Evolutionary conservation across 768 basidiomycete genomes (phyloP), one percentile per base, ranked within the genome.

Genomic region (Mycena vitilis): DNA sequence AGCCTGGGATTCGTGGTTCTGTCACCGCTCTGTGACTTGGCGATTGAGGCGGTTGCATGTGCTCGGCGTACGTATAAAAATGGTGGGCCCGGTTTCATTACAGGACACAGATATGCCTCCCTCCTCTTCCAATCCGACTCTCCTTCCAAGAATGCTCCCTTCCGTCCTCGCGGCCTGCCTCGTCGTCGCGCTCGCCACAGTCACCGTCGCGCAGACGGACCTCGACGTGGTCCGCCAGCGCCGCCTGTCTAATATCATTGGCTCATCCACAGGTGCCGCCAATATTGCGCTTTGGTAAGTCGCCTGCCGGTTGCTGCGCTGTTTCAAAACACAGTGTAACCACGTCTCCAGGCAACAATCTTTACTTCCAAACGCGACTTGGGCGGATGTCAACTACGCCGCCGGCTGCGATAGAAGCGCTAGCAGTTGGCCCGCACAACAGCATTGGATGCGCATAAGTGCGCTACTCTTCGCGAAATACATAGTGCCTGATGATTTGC

Each of bases 381-480:
- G 86, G 85, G 81, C 83, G 0, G 83, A 80, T 62, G 76, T 89
- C 2, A 80, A 88, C 71, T 88, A 88, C 66, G 81, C 84, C 0
- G 75, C 84, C 5, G 88, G 88, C 2, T 89, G 88, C 68, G 70
- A 69, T 49, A 88, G 84, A 12, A 83, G 79, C 63, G 77, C 81
- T 8, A 87, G 86, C 18, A 89, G 86, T 69, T 89, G 88, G 88
- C 88, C 87, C 34, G 88, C 88, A 1, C 80, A 85, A 72, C 72
- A 71, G 20, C 87, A 88, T 68, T 88, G 86, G 85, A 66, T 70
- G n/a, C 82, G 84, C 38, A 78, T 85, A 30, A 76, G 85, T 84
- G 65, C 25, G 78, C 70, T 15, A 55, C 48, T 42, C 11, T 53
- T 37, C 30, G 25, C 18, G 25, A 23, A 55, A 18, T 55, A 38